Percentiles rank a stretch among this genome's conserved stretches.
Evolutionary conservation across 2,329 filamentous ascomycete species (phyloP).

Genomic region (Pyrenophora teres): DNA sequence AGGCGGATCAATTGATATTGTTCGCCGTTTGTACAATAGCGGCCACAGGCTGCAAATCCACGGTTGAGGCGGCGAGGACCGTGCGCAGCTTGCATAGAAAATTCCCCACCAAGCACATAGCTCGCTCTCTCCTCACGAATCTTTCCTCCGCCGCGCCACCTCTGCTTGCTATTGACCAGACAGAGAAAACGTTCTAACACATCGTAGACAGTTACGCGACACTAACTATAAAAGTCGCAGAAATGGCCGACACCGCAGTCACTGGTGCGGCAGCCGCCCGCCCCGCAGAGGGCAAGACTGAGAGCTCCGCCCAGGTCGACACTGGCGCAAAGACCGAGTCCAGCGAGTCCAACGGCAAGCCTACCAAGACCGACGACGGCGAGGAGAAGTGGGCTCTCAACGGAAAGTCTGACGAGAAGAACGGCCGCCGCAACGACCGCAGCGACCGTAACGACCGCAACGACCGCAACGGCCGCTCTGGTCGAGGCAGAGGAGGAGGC

Average conservation of each 20-base stretch:
- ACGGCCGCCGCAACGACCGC: conserved; percentile 21
- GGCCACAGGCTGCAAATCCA: conserved; percentile 3
- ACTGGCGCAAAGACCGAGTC: conserved; percentile 18
- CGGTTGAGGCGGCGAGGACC: not conserved
- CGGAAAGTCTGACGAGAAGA: conserved; percentile 19
- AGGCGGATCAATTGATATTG: conserved; percentile 11
- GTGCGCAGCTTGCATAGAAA: conserved; percentile 14
- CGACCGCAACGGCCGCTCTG: conserved; percentile 12
- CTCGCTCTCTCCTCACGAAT: conserved; percentile 5
- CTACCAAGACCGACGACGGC: conserved; percentile 10
- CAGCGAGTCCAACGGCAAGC: conserved; percentile 8
- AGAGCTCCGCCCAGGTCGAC: conserved; percentile 17
- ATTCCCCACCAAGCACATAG: conserved; percentile 19
- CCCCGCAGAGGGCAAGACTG: conserved; percentile 25
- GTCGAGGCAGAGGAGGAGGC: conserved; percentile 15
- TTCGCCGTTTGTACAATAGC: conserved; percentile 8
- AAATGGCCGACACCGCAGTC: conserved; percentile 31
- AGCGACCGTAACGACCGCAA: too few relatives aligned
- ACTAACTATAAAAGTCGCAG: conserved; percentile 10
- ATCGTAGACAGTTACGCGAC: conserved; percentile 10
- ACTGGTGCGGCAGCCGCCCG: conserved; percentile 23
- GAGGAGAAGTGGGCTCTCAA: conserved; percentile 28
- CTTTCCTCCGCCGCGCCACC: conserved; percentile 8
- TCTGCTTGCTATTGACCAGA: conserved; percentile 1
- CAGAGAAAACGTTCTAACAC: not conserved